phyloP scores from a whole-genome alignment of 2,329 filamentous ascomycete species.

The Hypoxylon sp. region DNA sequence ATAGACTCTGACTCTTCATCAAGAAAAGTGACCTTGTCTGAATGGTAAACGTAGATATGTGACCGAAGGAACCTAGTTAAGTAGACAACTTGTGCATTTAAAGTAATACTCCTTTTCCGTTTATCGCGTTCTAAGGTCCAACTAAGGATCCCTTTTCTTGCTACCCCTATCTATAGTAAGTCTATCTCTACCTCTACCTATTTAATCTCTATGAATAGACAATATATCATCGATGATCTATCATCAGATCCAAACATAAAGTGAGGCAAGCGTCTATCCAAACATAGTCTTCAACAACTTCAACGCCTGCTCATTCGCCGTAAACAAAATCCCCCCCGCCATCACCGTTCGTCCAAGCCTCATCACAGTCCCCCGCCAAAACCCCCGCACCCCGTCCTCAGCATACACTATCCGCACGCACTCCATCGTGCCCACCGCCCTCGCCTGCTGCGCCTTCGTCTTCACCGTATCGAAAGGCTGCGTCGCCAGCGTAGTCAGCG shows the following conservation, averaged over 20 bases:
- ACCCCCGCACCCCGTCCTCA: slow-evolving; percentile 70
- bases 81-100: not conserved
- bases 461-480: slow-evolving; percentile 74
- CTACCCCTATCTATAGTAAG: not conserved
- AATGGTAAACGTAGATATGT: not conserved
- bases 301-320: slow-evolving; percentile 54
- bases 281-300: slow-evolving; percentile 49
- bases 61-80: not conserved
- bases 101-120: not conserved
- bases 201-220: too few species aligned
- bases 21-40: not conserved
- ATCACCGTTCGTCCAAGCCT: slow-evolving; percentile 72
- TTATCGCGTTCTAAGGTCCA: not conserved
- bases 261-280: slow-evolving; percentile 17
- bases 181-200: slow-evolving; percentile 14
- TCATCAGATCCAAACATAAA: not conserved
- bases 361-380: slow-evolving; percentile 77
- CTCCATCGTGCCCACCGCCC: slow-evolving; percentile 67
- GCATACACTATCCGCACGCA: slow-evolving; percentile 66
- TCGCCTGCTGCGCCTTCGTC: slow-evolving; percentile 71
- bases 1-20: not conserved
- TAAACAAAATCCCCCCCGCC: slow-evolving; percentile 55
- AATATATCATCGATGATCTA: too few species aligned
- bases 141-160: not conserved
- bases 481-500: slow-evolving; percentile 65